Percentiles rank a stretch among this genome's conserved stretches.
Evolutionary conservation across 2,329 filamentous ascomycete genomes (phyloP).

Genomic region (Aspergillus puulaauensis): DNA sequence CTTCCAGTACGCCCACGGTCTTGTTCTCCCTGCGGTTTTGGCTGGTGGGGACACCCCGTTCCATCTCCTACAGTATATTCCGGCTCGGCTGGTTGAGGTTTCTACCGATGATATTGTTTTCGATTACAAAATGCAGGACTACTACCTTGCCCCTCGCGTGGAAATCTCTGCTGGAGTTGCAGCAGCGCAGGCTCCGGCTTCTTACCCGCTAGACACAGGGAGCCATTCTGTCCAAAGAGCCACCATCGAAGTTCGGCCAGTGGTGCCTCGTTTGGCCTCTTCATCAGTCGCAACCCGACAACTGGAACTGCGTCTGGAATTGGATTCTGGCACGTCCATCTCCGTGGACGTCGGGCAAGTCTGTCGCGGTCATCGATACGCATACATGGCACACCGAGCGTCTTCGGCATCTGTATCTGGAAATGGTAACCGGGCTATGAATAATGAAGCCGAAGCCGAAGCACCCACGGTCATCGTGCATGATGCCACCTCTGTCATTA

Average conservation of each 20-base stretch:
- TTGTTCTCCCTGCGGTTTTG: constrained; percentile 22
- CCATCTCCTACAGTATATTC: constrained; percentile 24
- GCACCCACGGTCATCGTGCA: background rate
- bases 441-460: background rate
- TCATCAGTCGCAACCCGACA: background rate
- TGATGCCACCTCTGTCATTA: background rate
- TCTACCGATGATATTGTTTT: constrained; percentile 12
- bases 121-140: constrained; percentile 20
- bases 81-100: constrained; percentile 12
- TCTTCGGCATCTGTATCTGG: background rate
- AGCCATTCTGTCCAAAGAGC: background rate
- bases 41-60: constrained; percentile 12
- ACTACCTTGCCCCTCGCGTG: constrained; percentile 19
- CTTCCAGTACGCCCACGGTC: constrained; percentile 24
- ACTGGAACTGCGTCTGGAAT: constrained; percentile 13
- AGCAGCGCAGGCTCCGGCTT: background rate
- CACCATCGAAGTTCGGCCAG: background rate
- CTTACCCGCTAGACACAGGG: background rate
- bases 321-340: constrained; percentile 8
- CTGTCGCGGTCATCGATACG: constrained; percentile 22
- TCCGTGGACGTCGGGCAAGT: constrained; percentile 23
- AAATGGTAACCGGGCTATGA: background rate
- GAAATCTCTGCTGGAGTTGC: constrained; percentile 13
- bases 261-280: background rate
- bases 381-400: constrained; percentile 8